Evolutionary conservation across 2,329 filamentous ascomycete species (phyloP).

Genomic region (Trichoderma sp.): DNA sequence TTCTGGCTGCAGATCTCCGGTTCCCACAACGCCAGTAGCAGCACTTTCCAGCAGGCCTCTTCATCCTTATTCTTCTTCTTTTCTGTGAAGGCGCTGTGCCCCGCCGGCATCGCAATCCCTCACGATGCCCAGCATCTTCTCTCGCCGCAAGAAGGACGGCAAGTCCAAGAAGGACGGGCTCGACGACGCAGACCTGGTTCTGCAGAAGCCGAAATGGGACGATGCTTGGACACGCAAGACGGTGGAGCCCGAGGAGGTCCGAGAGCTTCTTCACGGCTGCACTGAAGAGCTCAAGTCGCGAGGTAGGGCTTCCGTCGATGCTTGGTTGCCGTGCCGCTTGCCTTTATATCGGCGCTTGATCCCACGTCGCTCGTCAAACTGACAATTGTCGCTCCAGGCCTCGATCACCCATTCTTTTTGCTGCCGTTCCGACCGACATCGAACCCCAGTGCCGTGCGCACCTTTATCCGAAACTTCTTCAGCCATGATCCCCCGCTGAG

Average conservation of each 20-base stretch:
- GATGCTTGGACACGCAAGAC: constrained; percentile 83
- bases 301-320: constrained; percentile 61
- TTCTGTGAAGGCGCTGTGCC: background rate
- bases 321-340: background rate
- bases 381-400: constrained; percentile 54
- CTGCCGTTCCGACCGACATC: constrained; percentile 92
- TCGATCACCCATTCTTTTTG: constrained; percentile 89
- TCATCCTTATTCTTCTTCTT: background rate
- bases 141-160: constrained; percentile 74
- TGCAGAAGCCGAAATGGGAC: constrained; percentile 77
- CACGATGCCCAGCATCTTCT: constrained; percentile 62
- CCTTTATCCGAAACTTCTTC: constrained; percentile 92
- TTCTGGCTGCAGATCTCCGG: background rate
- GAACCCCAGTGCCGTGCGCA: constrained; percentile 87
- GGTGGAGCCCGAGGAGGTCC: constrained; percentile 86
- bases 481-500: constrained; percentile 64
- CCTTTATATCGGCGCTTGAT: background rate
- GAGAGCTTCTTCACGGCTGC: constrained; percentile 81
- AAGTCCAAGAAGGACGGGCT: constrained; percentile 66
- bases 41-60: background rate
- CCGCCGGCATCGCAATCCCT: constrained; percentile 6
- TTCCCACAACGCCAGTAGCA: background rate
- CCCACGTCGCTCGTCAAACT: background rate
- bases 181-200: constrained; percentile 54
- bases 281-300: constrained; percentile 90